A percentile compares a stretch with the other conserved stretches of the same genome.
Conservation (phyloP, 192 early-diverging fungal genomes). For the Rhizophagus sp. region DNA sequence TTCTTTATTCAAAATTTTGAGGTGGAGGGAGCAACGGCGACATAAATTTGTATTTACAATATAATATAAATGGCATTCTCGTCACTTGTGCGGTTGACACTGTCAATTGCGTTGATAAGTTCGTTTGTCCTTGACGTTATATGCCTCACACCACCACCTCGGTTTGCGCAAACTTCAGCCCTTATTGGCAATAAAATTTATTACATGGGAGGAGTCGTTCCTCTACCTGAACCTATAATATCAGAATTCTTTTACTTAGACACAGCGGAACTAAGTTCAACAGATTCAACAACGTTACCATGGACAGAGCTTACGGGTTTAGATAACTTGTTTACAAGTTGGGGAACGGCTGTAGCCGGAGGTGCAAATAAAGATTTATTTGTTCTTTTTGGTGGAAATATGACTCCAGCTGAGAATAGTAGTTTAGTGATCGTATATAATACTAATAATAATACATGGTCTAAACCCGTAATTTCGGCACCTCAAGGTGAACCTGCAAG, state of each 20-base stretch:
- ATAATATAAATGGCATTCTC: neutral
- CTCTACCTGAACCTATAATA: neutral
- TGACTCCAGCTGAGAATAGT: neutral
- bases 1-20: neutral
- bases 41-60: neutral
- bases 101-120: neutral
- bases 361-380: neutral
- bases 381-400: neutral
- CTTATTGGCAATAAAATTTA: neutral
- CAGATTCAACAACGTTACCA: neutral
- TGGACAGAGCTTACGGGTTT: neutral
- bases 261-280: neutral
- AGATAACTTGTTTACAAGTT: neutral
- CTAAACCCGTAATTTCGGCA: neutral
- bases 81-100: neutral
- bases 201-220: neutral
- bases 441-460: neutral
- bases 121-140: neutral
- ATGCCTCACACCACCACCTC: neutral
- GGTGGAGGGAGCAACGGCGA: neutral
- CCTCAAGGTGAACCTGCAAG: neutral
- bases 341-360: neutral
- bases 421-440: neutral
- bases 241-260: neutral
- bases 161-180: neutral